phyloP scores from a whole-genome alignment of 495 filamentous ascomycete genomes.

The Usnea hakonensis region DNA sequence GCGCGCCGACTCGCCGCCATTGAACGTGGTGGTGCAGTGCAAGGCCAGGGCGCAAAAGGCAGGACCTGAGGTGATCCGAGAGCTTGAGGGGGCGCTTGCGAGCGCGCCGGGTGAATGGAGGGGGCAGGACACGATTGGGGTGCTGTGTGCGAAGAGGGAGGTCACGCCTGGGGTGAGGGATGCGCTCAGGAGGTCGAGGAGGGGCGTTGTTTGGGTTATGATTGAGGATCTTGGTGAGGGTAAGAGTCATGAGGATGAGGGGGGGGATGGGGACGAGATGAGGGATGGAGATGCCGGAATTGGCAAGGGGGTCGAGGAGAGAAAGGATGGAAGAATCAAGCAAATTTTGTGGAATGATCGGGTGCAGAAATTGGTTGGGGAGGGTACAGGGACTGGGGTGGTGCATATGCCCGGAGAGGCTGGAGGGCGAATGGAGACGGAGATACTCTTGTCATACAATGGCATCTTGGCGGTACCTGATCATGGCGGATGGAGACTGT shows the following conservation, averaged over 20 bases:
- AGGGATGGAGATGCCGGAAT: background rate
- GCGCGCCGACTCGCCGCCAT: conserved; percentile 26
- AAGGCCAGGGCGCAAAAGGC: conserved; percentile 54
- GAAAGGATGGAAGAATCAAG: conserved; percentile 20
- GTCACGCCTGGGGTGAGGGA: conserved; percentile 56
- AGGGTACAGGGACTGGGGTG: conserved; percentile 53
- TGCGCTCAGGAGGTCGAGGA: conserved; percentile 55
- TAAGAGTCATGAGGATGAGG: conserved; percentile 42
- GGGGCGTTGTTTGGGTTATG: conserved; percentile 54
- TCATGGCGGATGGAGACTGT: background rate
- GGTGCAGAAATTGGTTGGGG: conserved; percentile 56
- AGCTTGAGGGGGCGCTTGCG: conserved; percentile 75
- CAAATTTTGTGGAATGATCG: conserved; percentile 65
- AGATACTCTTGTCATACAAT: conserved; percentile 17
- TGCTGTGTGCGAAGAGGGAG: conserved; percentile 49
- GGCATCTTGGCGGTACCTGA: conserved; percentile 19
- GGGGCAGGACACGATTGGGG: conserved; percentile 49
- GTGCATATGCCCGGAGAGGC: conserved; percentile 33
- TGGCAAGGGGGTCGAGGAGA: background rate
- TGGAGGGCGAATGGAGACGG: conserved; percentile 16
- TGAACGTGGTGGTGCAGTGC: conserved; percentile 73
- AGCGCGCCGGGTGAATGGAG: conserved; percentile 64
- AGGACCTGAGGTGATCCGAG: conserved; percentile 62
- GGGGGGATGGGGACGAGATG: conserved; percentile 34
- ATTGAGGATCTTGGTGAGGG: conserved; percentile 34